These are phyloP conservation scores for Podochytrium sp. DNA, from an alignment of 192 early-diverging fungal species.

Conservation along the genomic window DNA sequence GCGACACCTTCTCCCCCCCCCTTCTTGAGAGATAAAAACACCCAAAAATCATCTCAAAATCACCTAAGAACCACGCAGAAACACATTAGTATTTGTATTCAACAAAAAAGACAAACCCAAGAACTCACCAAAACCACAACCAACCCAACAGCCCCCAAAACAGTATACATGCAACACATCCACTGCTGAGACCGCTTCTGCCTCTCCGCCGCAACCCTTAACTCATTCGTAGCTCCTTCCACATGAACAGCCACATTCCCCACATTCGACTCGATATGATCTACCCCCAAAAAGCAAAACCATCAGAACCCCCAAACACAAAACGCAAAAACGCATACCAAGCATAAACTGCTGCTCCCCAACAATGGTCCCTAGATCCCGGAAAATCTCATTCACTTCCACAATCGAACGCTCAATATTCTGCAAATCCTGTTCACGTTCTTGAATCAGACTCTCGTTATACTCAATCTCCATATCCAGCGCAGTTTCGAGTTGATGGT, in stretches of 20 bases:
- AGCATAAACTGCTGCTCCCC: conserved; percentile 93
- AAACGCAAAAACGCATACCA: conserved; percentile 51
- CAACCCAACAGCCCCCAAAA: conserved; percentile 73
- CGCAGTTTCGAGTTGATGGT: conserved; percentile 19
- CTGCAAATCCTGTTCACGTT: conserved; percentile 90
- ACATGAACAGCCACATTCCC: conserved; percentile 77
- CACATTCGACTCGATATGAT: conserved; percentile 97
- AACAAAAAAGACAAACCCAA: conserved; percentile 6
- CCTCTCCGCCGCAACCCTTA: conserved; percentile 77
- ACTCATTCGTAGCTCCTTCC: conserved; percentile 77
- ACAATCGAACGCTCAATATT: conserved; percentile 92
- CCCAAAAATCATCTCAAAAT: background rate
- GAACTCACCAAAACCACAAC: conserved; percentile 52
- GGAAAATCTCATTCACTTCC: conserved; percentile 96
- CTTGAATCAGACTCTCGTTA: conserved; percentile 91
- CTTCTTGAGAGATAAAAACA: too few species aligned
- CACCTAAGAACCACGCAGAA: background rate
- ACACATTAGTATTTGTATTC: background rate
- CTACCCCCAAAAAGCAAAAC: conserved; percentile 43
- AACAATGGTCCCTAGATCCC: conserved; percentile 95
- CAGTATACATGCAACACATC: conserved; percentile 82
- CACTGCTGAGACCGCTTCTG: conserved; percentile 78
- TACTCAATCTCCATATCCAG: conserved; percentile 92
- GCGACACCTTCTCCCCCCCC: too few species aligned
- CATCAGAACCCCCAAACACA: background rate